Base-by-base conservation (phyloP, 768 basidiomycete species). In the Mycena capillaripes region DNA sequence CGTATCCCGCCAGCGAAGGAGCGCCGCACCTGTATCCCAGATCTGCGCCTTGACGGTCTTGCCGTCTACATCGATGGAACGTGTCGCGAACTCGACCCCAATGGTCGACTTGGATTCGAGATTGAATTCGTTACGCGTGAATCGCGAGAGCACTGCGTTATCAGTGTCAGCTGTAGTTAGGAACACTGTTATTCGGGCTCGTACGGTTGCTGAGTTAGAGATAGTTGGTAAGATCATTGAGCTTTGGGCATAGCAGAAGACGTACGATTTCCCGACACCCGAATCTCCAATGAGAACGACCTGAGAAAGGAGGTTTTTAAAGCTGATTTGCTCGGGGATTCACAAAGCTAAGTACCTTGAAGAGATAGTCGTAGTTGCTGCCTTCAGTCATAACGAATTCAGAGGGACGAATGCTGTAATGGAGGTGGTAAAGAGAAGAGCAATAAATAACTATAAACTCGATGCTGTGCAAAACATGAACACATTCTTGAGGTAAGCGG, bases 71-170 rank as follows among this genome's bases (percentile, higher is more conserved):
- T 89, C 94, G 82, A 96, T 95, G 21, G 95, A 95, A 79, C 98
- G 91, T 48, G 97, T 98, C 4, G 97, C 98, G 78, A 99, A 99
- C 84, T 99, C 97, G 77, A 99, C 97, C 64, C 98, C 97, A 82
- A 99, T 99, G 27, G 98, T 99, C 72, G 97, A 99, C 87, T 99
- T 98, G 52, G 97, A 96, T 81, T 99, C 98, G 76, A 97, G 89
- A 87, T 97, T 98, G 91, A 99, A 99, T 84, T 99, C 97, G 81
- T 98, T 98, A 77, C 97, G 93, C 76, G 98, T 99, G 91, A 99
- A 99, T 80, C 98, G 96, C 85, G 97, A 97, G 82, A 99, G 97
- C 84, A 99, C 98, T 99, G 81, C 52, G 52, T 66, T 44, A 61
- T 73, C 21, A 61, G 27, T 38, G 48, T 58, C 11, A 58, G 69